A percentile compares a stretch with the other conserved stretches of the same genome.
phyloP scores from a whole-genome alignment of 257 asterid genomes.

The Primulina huaijiensis region DNA sequence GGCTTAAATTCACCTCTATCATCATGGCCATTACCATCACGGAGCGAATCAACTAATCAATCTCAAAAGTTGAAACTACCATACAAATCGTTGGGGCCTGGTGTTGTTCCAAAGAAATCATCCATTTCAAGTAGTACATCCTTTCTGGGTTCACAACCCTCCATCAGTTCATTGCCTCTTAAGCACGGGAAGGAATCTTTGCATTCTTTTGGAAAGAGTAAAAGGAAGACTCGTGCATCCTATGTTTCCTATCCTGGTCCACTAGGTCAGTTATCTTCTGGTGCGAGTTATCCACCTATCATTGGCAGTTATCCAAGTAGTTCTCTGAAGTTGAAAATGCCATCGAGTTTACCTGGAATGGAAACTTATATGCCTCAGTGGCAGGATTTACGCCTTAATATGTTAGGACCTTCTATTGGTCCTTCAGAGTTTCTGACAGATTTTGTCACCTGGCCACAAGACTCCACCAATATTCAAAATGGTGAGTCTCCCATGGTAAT shows the following conservation, averaged over 20 bases:
- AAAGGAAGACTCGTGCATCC: conserved; percentile 26
- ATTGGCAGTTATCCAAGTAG: conserved; percentile 11
- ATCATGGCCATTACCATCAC: conserved; percentile 22
- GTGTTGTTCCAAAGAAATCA: conserved; percentile 27
- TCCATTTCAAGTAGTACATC: conserved; percentile 26
- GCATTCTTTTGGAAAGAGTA: conserved; percentile 28
- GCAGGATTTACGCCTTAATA: conserved; percentile 27
- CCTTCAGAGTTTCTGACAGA: conserved; percentile 33
- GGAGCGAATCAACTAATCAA: conserved; percentile 22
- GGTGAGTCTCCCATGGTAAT: conserved; percentile 34
- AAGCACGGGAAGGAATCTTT: conserved; percentile 21
- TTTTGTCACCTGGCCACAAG: conserved; percentile 24
- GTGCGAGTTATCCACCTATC: conserved; percentile 2
- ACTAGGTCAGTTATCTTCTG: conserved; percentile 18
- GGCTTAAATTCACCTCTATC: conserved; percentile 27
- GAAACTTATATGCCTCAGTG: conserved; percentile 23
- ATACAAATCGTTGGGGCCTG: conserved; percentile 27
- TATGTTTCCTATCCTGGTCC: conserved; percentile 14
- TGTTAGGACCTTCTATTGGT: conserved; percentile 21
- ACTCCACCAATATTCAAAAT: conserved; percentile 25
- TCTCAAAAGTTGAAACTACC: conserved; percentile 28
- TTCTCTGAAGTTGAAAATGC: conserved; percentile 14
- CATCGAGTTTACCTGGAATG: conserved; percentile 19
- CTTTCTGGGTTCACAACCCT: conserved; percentile 23
- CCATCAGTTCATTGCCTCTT: conserved; percentile 17